Base-by-base conservation (phyloP, 805 yeast genomes). In the Starmerella scarabaei region DNA sequence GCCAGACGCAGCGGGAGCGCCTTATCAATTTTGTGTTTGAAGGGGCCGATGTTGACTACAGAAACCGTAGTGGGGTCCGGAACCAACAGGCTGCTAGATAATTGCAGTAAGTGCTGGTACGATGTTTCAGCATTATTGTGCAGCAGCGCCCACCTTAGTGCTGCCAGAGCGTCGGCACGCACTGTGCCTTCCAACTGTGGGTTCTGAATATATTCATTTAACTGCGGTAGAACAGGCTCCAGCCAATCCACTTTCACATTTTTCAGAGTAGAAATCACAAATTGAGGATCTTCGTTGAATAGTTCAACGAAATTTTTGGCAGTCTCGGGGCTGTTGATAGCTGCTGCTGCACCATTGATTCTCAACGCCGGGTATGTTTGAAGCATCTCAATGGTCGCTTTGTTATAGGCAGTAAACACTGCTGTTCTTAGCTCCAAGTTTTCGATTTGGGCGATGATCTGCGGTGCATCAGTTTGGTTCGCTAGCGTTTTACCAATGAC, bases 21-120 rank as follows among this genome's bases (percentile, higher is more conserved):
- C 48, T 77, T 78, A 52, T 83, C 94, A 30, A 81, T 71, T 45
- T 75, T 75, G 54, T 81, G 86, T 54, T 80, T 81, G 64, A 79
- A 82, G 0, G 93, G 93, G 1, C 94, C 94, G 73, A 84, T 81
- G 35, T 77, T 79, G 26, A 83, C 26, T 5, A 34, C 35, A 21
- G 39, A 35, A 9, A 44, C 43, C 14, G 23, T 21, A 5, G 14
- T 14, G 14, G 31, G 24, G 6, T 33, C 24, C 15, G 45, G 45
- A 11, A 20, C 26, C 26, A 23, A 23, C 26, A 23, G 11, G 26
- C 11, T 23, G 11, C 7, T 11, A 20, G 11, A 19, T 14, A 20
- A 21, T 16, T 11, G 24, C 26, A 20, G 11, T 5, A 11, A 21
- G 16, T 20, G 35, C 26, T 11, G 8, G n/a, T 7, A 16, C 8